These are phyloP conservation scores for Kwoniella mangroviensis DNA, from an alignment of 768 basidiomycete genomes.

Conservation along the genomic window DNA sequence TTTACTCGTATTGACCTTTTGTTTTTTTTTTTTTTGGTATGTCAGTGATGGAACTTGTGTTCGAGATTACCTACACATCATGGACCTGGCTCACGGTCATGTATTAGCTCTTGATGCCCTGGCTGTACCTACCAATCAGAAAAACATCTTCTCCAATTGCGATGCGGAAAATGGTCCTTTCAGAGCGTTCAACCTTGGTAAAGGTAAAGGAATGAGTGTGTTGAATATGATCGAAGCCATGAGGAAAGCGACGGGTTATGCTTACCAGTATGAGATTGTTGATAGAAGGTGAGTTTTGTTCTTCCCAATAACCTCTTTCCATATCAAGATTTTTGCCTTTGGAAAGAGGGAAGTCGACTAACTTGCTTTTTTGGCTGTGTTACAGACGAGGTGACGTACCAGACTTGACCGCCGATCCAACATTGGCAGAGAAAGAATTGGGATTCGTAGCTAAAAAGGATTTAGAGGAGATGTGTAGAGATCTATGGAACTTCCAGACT, in stretches of 20 bases:
- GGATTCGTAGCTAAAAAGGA: slow-evolving; percentile 82
- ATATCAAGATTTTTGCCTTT: too few species aligned
- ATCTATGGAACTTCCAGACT: slow-evolving; percentile 99
- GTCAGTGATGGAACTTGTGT: slow-evolving; percentile 92
- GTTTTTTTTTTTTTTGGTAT: not conserved
- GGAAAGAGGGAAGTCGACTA: too few species aligned
- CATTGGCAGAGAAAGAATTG: slow-evolving; percentile 87
- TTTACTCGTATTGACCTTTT: not conserved
- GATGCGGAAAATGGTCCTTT: slow-evolving; percentile 63
- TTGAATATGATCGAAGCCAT: slow-evolving; percentile 94
- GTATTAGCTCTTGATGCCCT: slow-evolving; percentile 87
- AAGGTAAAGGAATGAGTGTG: slow-evolving; percentile 88
- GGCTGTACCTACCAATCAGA: slow-evolving; percentile 61
- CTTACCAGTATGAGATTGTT: slow-evolving; percentile 86
- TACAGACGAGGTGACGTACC: slow-evolving; percentile 78
- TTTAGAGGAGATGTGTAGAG: slow-evolving; percentile 90
- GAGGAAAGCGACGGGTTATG: slow-evolving; percentile 83
- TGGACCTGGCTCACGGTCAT: slow-evolving; percentile 94
- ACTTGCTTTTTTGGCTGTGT: not conserved
- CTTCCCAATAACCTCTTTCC: too few species aligned
- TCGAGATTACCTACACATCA: slow-evolving; percentile 74
- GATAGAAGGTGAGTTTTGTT: slow-evolving; percentile 74
- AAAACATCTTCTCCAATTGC: slow-evolving; percentile 65
- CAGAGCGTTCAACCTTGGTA: slow-evolving; percentile 97
- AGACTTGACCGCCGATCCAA: slow-evolving; percentile 90